A percentile compares a stretch with the other conserved stretches of the same genome.
Evolutionary conservation across 306 rosid species (phyloP).

Genomic region (Elaeagnus macrophylla): DNA sequence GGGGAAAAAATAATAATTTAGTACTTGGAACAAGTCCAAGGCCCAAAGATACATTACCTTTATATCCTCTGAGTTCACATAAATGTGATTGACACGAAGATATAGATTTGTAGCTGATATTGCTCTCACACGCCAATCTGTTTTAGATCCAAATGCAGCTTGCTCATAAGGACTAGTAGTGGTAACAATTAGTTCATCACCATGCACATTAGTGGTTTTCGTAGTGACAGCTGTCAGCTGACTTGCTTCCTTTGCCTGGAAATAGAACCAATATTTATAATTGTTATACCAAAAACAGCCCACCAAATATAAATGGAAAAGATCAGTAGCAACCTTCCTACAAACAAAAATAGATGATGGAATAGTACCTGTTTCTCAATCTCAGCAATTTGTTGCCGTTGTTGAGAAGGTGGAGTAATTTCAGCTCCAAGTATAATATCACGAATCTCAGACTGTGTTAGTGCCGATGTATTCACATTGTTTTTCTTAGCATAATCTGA

Average conservation of each 20-base stretch:
- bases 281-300: neutral
- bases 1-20: neutral
- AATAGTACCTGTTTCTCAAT: conserved; percentile 94
- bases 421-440: conserved; percentile 99
- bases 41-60: conserved; percentile 39
- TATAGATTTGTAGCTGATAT: conserved; percentile 94
- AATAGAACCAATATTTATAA: conserved; percentile 8
- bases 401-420: conserved; percentile 99
- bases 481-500: conserved; percentile 99
- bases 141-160: conserved; percentile 86
- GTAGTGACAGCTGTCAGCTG: conserved; percentile 96
- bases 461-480: conserved; percentile 91
- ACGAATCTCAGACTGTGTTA: conserved; percentile 97
- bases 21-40: neutral
- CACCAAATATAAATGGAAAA: neutral
- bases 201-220: conserved; percentile 82
- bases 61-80: conserved; percentile 95
- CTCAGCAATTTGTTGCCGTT: conserved; percentile 96
- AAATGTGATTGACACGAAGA: conserved; percentile 95
- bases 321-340: neutral
- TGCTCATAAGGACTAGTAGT: conserved; percentile 98
- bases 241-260: conserved; percentile 80
- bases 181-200: conserved; percentile 89
- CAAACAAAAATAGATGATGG: conserved; percentile 7
- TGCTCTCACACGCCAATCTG: conserved; percentile 99